These are phyloP conservation scores for Gelatoporia subvermispora DNA, from an alignment of 768 basidiomycete species.

Conservation along the genomic window DNA sequence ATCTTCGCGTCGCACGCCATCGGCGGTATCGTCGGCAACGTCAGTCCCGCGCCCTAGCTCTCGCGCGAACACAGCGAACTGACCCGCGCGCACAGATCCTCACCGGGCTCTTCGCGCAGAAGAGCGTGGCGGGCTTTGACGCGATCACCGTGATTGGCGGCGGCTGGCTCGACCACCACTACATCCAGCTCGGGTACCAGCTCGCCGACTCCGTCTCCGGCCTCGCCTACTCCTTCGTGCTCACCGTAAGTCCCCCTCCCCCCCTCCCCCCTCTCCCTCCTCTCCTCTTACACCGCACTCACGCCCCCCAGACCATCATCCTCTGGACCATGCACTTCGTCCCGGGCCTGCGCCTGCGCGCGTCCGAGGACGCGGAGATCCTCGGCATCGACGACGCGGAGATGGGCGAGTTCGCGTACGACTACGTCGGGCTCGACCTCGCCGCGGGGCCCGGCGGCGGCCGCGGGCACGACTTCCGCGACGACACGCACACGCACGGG, in stretches of 20 bases:
- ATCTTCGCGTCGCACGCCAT: constrained; percentile 85
- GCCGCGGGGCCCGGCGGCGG: constrained; percentile 21
- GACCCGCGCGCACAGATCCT: constrained; percentile 57
- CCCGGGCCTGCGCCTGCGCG: constrained; percentile 73
- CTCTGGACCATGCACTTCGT: constrained; percentile 87
- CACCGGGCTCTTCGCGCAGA: constrained; percentile 85
- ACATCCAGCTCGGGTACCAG: constrained; percentile 81
- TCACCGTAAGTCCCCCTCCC: constrained; percentile 51
- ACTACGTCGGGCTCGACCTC: constrained; percentile 42
- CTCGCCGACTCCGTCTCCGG: constrained; percentile 69
- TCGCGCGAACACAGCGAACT: constrained; percentile 37
- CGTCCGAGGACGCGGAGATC: constrained; percentile 59
- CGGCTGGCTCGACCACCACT: constrained; percentile 86
- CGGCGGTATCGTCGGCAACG: constrained; percentile 76
- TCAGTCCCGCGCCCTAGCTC: constrained; percentile 7
- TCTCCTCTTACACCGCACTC: not conserved
- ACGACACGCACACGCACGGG: constrained; percentile 29
- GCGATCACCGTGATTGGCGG: constrained; percentile 54
- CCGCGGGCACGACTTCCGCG: constrained; percentile 18
- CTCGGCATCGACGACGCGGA: constrained; percentile 81
- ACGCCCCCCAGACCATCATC: constrained; percentile 56
- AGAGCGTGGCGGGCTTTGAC: constrained; percentile 75
- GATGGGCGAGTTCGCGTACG: constrained; percentile 53
- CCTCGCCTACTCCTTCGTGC: constrained; percentile 64
- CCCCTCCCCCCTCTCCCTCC: not conserved